phyloP scores from a whole-genome alignment of 2,329 filamentous ascomycete genomes.

The Laburnicola sp. region DNA sequence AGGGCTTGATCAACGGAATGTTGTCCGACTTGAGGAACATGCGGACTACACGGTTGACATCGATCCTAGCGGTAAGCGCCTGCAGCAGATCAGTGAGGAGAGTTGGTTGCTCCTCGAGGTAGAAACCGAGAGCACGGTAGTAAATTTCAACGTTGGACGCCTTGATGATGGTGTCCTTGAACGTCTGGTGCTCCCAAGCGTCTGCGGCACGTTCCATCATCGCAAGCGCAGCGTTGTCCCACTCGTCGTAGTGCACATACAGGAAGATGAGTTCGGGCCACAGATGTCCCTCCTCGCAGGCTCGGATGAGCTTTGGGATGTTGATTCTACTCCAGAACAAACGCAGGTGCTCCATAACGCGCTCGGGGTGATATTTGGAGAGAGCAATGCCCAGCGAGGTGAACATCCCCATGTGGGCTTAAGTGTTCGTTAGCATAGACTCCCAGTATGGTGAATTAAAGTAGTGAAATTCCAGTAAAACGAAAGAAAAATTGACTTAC shows the following conservation, averaged over 20 bases:
- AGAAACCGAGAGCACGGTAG: conserved; percentile 95
- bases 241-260: conserved; percentile 98
- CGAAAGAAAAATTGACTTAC: conserved; percentile 1
- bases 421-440: conserved; percentile 7
- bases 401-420: conserved; percentile 89
- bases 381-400: conserved; percentile 89
- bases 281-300: conserved; percentile 89
- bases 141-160: conserved; percentile 98
- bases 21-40: conserved; percentile 99
- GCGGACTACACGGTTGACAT: conserved; percentile 98
- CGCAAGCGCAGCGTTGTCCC: conserved; percentile 92
- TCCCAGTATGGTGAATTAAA: not conserved
- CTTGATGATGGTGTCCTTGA: conserved; percentile 98
- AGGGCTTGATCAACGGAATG: conserved; percentile 96
- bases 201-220: conserved; percentile 98
- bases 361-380: conserved; percentile 91
- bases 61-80: conserved; percentile 86
- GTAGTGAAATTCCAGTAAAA: too few species aligned
- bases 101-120: conserved; percentile 94
- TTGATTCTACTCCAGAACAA: conserved; percentile 98
- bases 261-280: conserved; percentile 98
- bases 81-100: conserved; percentile 95
- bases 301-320: conserved; percentile 93
- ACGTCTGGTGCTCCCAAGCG: conserved; percentile 98
- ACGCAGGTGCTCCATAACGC: conserved; percentile 97